phyloP scores from a whole-genome alignment of 2,329 filamentous ascomycete genomes.

The Trichoderma hamatum region DNA sequence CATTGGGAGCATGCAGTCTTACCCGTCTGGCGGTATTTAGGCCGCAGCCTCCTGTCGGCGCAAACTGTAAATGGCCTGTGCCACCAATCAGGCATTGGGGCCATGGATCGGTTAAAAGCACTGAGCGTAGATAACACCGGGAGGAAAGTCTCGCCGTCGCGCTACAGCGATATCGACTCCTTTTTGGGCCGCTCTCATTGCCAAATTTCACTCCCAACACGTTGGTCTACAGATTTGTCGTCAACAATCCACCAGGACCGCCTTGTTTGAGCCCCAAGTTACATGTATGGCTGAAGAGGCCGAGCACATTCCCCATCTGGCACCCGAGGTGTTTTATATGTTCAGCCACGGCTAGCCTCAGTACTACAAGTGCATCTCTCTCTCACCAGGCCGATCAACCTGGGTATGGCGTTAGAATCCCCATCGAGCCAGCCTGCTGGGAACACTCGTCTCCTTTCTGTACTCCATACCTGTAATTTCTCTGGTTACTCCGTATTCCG shows the following conservation, averaged over 20 bases:
- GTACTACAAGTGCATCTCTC: background rate
- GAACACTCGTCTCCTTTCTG: slow-evolving; percentile 5
- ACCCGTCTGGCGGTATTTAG: background rate
- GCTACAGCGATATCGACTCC: background rate
- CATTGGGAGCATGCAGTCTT: background rate
- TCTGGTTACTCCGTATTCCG: slow-evolving; percentile 13
- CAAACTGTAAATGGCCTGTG: background rate
- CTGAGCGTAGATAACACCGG: background rate
- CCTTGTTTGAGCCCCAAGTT: background rate
- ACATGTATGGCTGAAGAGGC: background rate
- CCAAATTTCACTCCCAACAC: background rate
- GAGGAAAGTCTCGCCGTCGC: background rate
- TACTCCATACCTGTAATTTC: slow-evolving; percentile 1
- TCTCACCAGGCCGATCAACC: background rate
- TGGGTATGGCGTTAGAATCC: background rate
- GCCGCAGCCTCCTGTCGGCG: slow-evolving; percentile 9
- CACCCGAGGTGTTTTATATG: background rate
- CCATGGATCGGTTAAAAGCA: background rate
- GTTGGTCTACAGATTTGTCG: background rate
- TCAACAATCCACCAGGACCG: background rate
- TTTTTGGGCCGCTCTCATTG: background rate
- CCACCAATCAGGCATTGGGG: background rate
- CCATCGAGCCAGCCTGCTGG: slow-evolving; percentile 18
- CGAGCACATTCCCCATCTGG: background rate
- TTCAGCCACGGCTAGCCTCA: background rate